These are phyloP conservation scores for Sporothrix brasiliensis DNA, from an alignment of 2,329 filamentous ascomycete species.

Conservation along the genomic window DNA sequence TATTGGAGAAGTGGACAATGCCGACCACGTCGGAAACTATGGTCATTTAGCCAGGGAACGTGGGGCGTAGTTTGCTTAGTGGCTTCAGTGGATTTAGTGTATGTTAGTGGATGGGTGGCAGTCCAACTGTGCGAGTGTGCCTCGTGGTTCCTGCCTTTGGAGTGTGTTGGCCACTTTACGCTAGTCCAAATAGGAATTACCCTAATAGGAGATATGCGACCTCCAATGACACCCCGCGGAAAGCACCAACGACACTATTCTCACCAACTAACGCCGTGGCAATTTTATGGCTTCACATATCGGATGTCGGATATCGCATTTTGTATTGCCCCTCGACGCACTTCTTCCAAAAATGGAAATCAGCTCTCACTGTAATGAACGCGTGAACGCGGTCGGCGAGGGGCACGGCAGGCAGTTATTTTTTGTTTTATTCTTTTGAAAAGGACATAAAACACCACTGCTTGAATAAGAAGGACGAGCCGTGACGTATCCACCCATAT, in stretches of 20 bases:
- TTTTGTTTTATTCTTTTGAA: neutral
- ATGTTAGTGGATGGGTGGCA: neutral
- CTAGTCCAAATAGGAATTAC: constrained; percentile 12
- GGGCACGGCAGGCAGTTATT: too few relatives aligned
- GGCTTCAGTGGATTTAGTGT: neutral
- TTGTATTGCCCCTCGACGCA: neutral
- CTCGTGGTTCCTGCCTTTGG: neutral
- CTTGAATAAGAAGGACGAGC: constrained; percentile 2
- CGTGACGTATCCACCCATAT: neutral
- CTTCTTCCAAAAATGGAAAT: neutral
- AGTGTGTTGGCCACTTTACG: neutral
- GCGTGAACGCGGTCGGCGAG: constrained; percentile 10
- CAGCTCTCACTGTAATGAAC: neutral
- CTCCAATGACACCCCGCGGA: neutral
- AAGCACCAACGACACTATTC: neutral
- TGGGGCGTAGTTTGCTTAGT: too few relatives aligned
- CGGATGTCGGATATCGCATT: constrained; percentile 7
- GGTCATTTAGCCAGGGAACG: neutral
- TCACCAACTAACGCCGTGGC: neutral
- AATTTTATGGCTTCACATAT: neutral
- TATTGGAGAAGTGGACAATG: constrained; percentile 12
- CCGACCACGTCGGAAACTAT: neutral
- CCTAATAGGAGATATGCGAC: constrained; percentile 6
- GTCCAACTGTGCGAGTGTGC: neutral
- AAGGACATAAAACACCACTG: neutral